These are phyloP conservation scores for Boeremia lycopersici DNA, from an alignment of 2,329 filamentous ascomycete genomes.

Conservation along the genomic window DNA sequence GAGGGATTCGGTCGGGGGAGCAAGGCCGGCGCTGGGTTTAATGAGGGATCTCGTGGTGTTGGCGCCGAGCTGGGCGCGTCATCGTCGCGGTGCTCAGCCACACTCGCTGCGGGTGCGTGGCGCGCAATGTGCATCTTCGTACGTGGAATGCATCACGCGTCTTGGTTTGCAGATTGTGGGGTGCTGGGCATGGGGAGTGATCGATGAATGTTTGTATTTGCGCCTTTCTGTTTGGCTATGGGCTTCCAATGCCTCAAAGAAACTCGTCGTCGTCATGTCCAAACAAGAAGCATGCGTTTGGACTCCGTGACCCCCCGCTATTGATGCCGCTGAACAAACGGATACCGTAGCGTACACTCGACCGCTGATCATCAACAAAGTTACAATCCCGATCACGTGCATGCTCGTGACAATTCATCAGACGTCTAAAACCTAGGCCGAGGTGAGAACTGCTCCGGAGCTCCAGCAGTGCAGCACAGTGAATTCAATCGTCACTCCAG, in stretches of 20 bases:
- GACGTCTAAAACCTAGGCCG: slow-evolving; percentile 8
- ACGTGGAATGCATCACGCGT: not conserved
- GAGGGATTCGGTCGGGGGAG: not conserved
- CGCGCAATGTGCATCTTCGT: not conserved
- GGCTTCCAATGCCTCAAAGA: slow-evolving; percentile 6
- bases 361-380: not conserved
- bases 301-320: slow-evolving; percentile 3
- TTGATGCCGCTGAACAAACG: not conserved
- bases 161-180: not conserved
- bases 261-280: slow-evolving; percentile 31
- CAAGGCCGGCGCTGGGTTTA: slow-evolving; percentile 8
- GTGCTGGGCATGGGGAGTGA: not conserved
- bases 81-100: slow-evolving; percentile 31
- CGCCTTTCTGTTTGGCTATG: not conserved
- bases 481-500: slow-evolving; percentile 7
- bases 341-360: not conserved
- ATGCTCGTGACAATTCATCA: not conserved
- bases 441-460: slow-evolving; percentile 10
- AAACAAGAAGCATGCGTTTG: slow-evolving; percentile 11
- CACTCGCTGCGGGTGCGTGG: slow-evolving; percentile 26
- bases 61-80: slow-evolving; percentile 32
- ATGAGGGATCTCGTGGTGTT: slow-evolving; percentile 4
- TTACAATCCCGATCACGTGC: not conserved
- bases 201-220: not conserved
- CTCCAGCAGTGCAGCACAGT: not conserved